Percentiles rank a stretch among this genome's conserved stretches.
Conservation (phyloP, 2,329 filamentous ascomycete genomes). For the Parastagonospora avenae region DNA sequence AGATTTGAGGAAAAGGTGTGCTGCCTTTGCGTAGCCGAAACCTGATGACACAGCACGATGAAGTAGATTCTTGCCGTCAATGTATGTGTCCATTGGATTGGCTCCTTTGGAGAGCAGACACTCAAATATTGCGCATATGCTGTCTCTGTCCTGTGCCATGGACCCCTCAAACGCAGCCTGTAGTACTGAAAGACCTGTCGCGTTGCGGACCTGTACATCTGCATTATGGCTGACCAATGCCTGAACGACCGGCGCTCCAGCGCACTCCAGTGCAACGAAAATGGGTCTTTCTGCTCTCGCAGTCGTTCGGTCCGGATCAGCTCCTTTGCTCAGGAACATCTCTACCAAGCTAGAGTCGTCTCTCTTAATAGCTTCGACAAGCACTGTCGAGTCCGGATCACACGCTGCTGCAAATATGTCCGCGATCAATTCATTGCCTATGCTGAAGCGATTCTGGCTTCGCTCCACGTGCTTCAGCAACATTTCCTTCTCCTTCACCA, state of each 20-base stretch:
- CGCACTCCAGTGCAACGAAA: slow-evolving; percentile 35
- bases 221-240: slow-evolving; percentile 34
- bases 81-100: slow-evolving; percentile 24
- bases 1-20: slow-evolving; percentile 26
- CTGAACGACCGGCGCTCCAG: slow-evolving; percentile 29
- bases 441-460: slow-evolving; percentile 30
- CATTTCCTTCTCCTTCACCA: slow-evolving; percentile 40
- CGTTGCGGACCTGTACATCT: slow-evolving; percentile 30
- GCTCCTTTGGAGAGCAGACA: slow-evolving; percentile 32
- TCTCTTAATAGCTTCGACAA: slow-evolving; percentile 41
- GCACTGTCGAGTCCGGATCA: slow-evolving; percentile 37
- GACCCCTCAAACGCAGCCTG: slow-evolving; percentile 33
- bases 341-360: slow-evolving; percentile 32
- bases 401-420: slow-evolving; percentile 41
- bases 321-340: slow-evolving; percentile 38
- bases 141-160: slow-evolving; percentile 29
- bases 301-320: slow-evolving; percentile 34
- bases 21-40: slow-evolving; percentile 23
- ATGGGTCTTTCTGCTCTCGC: slow-evolving; percentile 31
- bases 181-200: slow-evolving; percentile 29
- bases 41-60: slow-evolving; percentile 29
- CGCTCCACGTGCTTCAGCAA: slow-evolving; percentile 36
- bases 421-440: slow-evolving; percentile 40
- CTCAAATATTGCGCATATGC: slow-evolving; percentile 25
- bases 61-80: slow-evolving; percentile 37